Conservation (phyloP, 345 rosid species). For the Syzygium aqueum region DNA sequence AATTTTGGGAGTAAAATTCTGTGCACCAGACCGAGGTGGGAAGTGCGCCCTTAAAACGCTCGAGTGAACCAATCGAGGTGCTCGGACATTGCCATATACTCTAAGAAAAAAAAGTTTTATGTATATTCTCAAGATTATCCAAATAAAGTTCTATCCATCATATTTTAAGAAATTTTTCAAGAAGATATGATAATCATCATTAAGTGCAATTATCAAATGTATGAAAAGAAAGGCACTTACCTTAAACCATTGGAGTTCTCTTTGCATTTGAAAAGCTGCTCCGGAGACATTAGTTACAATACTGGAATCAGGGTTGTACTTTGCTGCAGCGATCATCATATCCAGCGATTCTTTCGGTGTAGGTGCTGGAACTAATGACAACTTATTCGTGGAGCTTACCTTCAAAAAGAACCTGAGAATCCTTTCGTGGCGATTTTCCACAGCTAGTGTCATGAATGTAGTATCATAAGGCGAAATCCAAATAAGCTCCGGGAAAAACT, state of each 20-base stretch:
- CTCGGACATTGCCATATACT: background rate
- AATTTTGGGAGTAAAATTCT: background rate
- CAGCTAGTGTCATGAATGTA: background rate
- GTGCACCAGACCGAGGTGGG: background rate
- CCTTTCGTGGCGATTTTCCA: background rate
- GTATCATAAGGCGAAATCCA: background rate
- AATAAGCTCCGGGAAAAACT: background rate
- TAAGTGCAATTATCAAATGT: background rate
- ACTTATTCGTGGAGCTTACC: background rate
- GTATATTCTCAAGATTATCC: background rate
- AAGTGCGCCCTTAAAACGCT: background rate
- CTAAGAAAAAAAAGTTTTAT: background rate
- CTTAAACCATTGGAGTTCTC: slow-evolving; percentile 4
- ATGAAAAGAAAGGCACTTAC: background rate
- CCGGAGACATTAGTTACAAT: background rate
- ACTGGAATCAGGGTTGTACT: background rate
- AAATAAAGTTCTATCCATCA: background rate
- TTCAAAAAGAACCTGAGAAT: background rate
- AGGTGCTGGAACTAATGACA: background rate
- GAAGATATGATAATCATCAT: background rate
- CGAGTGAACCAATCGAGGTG: background rate
- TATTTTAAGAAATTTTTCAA: background rate
- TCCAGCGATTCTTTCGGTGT: accelerated
- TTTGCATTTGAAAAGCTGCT: background rate
- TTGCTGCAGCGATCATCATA: background rate